These are phyloP conservation scores for Lasiosphaeria miniovina DNA, from an alignment of 495 filamentous ascomycete genomes.

Conservation along the genomic window DNA sequence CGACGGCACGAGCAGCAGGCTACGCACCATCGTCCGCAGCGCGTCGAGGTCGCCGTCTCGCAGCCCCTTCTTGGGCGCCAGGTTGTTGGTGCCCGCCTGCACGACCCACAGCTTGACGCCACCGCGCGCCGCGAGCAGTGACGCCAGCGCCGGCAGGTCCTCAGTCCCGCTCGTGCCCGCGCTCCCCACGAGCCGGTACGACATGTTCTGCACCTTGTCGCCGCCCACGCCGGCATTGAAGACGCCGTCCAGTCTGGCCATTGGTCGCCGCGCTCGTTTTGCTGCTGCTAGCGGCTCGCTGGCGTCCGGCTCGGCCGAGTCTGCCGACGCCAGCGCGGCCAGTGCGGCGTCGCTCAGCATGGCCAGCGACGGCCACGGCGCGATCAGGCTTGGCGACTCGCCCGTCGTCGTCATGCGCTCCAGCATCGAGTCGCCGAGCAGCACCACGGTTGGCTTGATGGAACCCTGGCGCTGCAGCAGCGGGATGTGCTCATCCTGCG, in stretches of 20 bases:
- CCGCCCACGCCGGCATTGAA: conserved; percentile 30
- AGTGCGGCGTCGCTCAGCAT: conserved; percentile 9
- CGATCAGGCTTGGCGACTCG: conserved; percentile 12
- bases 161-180: background rate
- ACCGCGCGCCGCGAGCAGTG: background rate
- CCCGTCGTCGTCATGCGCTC: conserved; percentile 32
- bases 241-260: conserved; percentile 5
- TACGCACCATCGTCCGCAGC: conserved; percentile 23
- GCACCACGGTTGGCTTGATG: conserved; percentile 13
- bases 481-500: conserved; percentile 15
- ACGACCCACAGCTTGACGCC: conserved; percentile 30
- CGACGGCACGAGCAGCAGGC: conserved; percentile 15
- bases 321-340: background rate
- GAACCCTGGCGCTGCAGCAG: conserved; percentile 11
- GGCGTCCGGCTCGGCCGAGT: background rate
- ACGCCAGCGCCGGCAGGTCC: conserved; percentile 1
- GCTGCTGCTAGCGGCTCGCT: background rate
- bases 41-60: conserved; percentile 19
- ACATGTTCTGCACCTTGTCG: conserved; percentile 33
- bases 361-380: conserved; percentile 18
- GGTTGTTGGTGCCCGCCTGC: conserved; percentile 33
- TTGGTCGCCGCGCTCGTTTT: background rate
- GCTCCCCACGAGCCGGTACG: conserved; percentile 31
- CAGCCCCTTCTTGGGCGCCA: conserved; percentile 37
- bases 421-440: conserved; percentile 33